These are phyloP conservation scores for Calonectria hongkongensis DNA, from an alignment of 2,329 filamentous ascomycete genomes.

Conservation along the genomic window DNA sequence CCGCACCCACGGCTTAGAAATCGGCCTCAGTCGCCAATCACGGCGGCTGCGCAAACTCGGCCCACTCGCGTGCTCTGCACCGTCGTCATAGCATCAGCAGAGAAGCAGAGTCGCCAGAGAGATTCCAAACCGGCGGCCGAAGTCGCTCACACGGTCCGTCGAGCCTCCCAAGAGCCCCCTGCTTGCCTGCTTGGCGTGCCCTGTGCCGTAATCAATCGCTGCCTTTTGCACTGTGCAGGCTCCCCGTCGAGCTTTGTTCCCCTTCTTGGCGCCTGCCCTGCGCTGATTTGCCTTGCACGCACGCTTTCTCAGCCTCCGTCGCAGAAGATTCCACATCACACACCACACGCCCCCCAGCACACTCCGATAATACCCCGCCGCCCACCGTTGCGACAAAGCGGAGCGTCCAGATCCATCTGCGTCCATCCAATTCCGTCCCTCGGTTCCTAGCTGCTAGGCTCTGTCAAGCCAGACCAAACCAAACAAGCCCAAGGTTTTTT, in stretches of 20 bases:
- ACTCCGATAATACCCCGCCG: conserved; percentile 45
- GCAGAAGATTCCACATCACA: conserved; percentile 29
- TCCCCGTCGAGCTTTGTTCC: background rate
- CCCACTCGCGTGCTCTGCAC: conserved; percentile 17
- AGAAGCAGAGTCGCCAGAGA: conserved; percentile 4
- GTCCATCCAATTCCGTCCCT: conserved; percentile 37
- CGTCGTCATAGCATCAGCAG: conserved; percentile 21
- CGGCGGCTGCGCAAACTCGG: conserved; percentile 17
- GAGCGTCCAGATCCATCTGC: conserved; percentile 30
- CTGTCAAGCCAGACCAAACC: conserved; percentile 1
- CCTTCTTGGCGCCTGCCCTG: background rate
- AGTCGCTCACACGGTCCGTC: conserved; percentile 27
- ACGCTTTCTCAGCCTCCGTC: conserved; percentile 5
- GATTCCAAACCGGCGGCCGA: conserved; percentile 30
- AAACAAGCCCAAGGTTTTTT: conserved; percentile 2
- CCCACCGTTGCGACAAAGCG: conserved; percentile 29
- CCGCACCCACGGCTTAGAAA: conserved; percentile 46
- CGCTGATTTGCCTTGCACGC: background rate
- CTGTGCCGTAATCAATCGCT: conserved; percentile 37
- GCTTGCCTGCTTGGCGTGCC: background rate
- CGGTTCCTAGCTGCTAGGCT: conserved; percentile 1
- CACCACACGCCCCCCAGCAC: conserved; percentile 25
- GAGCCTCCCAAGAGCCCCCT: background rate
- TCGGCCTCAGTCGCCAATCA: conserved; percentile 38
- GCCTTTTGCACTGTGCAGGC: conserved; percentile 30